Base-by-base conservation (phyloP, 495 filamentous ascomycete species). In the Trichoderma erinaceum region DNA sequence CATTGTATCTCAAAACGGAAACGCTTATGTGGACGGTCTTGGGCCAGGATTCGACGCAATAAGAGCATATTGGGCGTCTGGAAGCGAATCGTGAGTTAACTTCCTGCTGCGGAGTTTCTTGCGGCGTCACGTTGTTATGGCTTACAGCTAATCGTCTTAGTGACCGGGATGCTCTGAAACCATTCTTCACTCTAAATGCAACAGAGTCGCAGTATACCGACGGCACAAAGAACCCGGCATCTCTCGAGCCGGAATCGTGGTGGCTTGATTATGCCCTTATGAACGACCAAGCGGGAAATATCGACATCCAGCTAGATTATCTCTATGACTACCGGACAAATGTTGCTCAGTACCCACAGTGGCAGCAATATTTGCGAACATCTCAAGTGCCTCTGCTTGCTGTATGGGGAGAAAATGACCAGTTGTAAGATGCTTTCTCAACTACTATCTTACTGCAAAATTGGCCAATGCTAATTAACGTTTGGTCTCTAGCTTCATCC, bases 1-100 rank as follows among this genome's bases (percentile, higher is more conserved):
- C 18, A 83, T 90, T 68, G 79, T 89, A 71, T 75, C 79, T 8
- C 87, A 89, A 69, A 88, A 87, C 70, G 87, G 87, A 44, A 90
- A 89, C 71, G 87, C 86, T 43, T 89, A 88, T 72, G 75, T 67
- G 41, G 86, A 85, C 32, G 88, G 87, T 18, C 75, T 90, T 7
- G 82, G 83, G 12, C 38, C 69, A 18, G 71, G 71, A 0, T 56
- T 56, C 10, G 75, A 72, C 13, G 80, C 78, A 4, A 71, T 87
- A 15, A 68, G 76, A 35, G 69, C 75, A 2, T 79, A 81, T 66
- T 89, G 87, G 86, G 73, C 70, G 0, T 79, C 74, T 16, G 75
- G 80, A 16, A 77, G 75, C 27, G 35, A 70, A 0, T 73, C 70
- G 8, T 56, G 21, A 23, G 50, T 56, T 11, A 56, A 5, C 3